phyloP scores from a whole-genome alignment of 352 stramenopile species.

The Phytophthora syringae region DNA sequence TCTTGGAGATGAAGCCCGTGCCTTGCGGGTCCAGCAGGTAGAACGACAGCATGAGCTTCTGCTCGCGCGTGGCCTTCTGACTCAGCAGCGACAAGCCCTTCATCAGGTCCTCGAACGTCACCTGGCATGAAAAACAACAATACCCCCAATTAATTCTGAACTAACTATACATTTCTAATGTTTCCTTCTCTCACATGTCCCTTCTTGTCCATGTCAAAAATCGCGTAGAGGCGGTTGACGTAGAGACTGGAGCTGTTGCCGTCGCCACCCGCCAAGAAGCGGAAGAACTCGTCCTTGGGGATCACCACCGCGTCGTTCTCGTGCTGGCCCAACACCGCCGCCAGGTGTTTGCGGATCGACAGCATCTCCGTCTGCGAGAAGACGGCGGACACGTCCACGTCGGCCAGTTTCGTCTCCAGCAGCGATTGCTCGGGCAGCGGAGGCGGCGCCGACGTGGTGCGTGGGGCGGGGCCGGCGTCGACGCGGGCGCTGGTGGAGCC shows the following conservation, averaged over 20 bases:
- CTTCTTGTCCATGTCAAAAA: slow-evolving; percentile 85
- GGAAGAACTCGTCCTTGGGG: slow-evolving; percentile 88
- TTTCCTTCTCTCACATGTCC: slow-evolving; percentile 46
- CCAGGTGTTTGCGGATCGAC: slow-evolving; percentile 78
- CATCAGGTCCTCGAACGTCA: slow-evolving; percentile 86
- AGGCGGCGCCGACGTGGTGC: slow-evolving; percentile 17
- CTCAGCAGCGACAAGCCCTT: slow-evolving; percentile 83
- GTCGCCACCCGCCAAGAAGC: slow-evolving; percentile 77
- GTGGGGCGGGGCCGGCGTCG: slow-evolving; percentile 9
- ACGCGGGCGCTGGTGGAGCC: background rate
- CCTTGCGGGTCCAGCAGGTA: slow-evolving; percentile 81
- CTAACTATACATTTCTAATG: too few species aligned
- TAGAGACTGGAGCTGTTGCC: slow-evolving; percentile 78
- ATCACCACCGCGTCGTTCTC: slow-evolving; percentile 81
- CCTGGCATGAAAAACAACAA: slow-evolving; percentile 34
- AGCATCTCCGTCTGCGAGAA: slow-evolving; percentile 84
- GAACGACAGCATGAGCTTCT: slow-evolving; percentile 89
- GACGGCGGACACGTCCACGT: slow-evolving; percentile 75
- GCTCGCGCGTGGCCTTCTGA: slow-evolving; percentile 85
- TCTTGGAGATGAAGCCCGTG: slow-evolving; percentile 84
- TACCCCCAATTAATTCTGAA: too few species aligned
- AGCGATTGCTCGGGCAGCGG: slow-evolving; percentile 39
- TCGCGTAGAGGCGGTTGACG: slow-evolving; percentile 85
- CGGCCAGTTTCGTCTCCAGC: slow-evolving; percentile 73
- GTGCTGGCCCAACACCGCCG: slow-evolving; percentile 65